Percentiles rank a stretch among this genome's conserved stretches.
These are phyloP conservation scores for Leptomonas seymouri DNA, from an alignment of 208 protist species.

Conservation along the genomic window DNA sequence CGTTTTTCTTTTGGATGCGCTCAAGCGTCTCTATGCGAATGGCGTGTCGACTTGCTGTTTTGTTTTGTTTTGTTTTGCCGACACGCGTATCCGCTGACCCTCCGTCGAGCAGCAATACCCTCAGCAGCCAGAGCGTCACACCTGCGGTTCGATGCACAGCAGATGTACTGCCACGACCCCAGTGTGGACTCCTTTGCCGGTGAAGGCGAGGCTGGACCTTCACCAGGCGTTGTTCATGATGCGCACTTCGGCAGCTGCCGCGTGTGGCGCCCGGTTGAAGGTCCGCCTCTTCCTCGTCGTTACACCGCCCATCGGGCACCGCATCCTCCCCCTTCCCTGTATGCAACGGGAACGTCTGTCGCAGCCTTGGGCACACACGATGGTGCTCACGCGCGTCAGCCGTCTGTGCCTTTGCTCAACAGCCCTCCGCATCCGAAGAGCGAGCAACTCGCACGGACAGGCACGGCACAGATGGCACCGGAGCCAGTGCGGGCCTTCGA, in stretches of 20 bases:
- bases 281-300: slow-evolving; percentile 22
- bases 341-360: too few species aligned
- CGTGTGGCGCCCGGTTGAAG: slow-evolving; percentile 27
- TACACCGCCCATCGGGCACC: neutral
- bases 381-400: too few species aligned
- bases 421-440: neutral
- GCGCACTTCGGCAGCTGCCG: slow-evolving; percentile 6
- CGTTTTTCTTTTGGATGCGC: too few species aligned
- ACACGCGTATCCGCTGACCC: neutral
- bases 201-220: neutral
- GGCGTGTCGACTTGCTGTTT: too few species aligned
- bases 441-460: neutral
- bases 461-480: neutral
- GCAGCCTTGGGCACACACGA: neutral
- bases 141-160: slow-evolving; percentile 8
- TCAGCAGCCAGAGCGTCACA: neutral
- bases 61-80: too few species aligned
- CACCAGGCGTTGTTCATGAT: slow-evolving; percentile 12
- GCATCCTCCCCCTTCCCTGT: neutral
- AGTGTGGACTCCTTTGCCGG: neutral
- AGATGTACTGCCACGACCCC: slow-evolving; percentile 1
- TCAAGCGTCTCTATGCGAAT: too few species aligned
- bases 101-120: slow-evolving; percentile 1
- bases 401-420: too few species aligned
- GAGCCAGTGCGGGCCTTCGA: neutral